A percentile compares a stretch with the other conserved stretches of the same genome.
phyloP scores from a whole-genome alignment of 192 early-diverging fungal species.

The Oehlia diaphana region DNA sequence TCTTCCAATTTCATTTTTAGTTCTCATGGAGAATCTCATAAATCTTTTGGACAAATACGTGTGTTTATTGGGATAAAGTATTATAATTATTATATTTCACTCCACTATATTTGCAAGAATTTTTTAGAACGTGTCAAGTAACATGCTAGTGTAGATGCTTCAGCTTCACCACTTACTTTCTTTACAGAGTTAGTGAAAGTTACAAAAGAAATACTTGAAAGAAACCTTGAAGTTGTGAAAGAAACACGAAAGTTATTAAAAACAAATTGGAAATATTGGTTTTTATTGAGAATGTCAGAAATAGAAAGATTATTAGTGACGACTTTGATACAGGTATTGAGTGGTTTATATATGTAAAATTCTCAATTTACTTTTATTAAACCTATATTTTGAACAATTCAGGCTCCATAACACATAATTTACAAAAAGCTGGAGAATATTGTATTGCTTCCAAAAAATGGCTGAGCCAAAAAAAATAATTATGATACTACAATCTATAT shows the following conservation, averaged over 20 bases:
- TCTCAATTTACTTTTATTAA: background rate
- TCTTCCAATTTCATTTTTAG: background rate
- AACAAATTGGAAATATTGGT: constrained; percentile 7
- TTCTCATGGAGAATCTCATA: background rate
- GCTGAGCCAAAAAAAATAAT: no score
- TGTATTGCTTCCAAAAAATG: no score
- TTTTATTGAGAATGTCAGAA: background rate
- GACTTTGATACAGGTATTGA: constrained; percentile 5
- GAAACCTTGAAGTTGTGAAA: background rate
- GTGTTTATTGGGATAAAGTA: constrained; percentile 4
- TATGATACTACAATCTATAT: no score
- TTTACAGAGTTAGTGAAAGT: background rate
- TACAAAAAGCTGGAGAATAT: no score
- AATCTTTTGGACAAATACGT: constrained; percentile 16
- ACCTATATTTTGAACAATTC: background rate
- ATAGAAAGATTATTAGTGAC: background rate
- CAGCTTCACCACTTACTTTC: background rate
- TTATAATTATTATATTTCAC: constrained; percentile 2
- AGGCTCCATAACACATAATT: constrained; percentile 3
- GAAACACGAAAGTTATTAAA: background rate
- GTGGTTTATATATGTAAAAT: background rate
- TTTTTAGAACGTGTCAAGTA: no score
- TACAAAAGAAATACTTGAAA: background rate
- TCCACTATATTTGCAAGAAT: background rate
- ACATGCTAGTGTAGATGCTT: background rate